Conservation (phyloP, 2,329 filamentous ascomycete genomes). For the Colletotrichum eleusines region DNA sequence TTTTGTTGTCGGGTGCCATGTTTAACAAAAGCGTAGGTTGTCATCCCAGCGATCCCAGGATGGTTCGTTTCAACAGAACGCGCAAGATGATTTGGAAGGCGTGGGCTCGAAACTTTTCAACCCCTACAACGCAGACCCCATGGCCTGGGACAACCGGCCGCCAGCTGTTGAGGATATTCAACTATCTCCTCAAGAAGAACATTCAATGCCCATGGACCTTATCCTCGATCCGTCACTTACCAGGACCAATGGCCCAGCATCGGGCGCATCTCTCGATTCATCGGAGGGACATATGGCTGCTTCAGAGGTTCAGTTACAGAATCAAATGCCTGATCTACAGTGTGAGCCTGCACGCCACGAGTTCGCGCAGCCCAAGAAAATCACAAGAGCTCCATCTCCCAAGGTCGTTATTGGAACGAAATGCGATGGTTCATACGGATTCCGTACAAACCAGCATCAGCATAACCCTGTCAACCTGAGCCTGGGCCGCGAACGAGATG, state of each 20-base stretch:
- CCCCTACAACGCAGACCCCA: neutral
- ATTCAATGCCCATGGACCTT: conserved; percentile 29
- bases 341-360: neutral
- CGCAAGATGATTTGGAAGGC: conserved; percentile 31
- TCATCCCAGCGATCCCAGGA: conserved; percentile 1
- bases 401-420: neutral
- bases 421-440: neutral
- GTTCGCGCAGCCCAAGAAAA: conserved; percentile 22
- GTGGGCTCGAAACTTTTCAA: conserved; percentile 32
- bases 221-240: conserved; percentile 29
- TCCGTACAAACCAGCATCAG: neutral
- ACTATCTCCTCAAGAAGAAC: conserved; percentile 26
- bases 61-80: neutral
- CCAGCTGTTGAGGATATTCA: conserved; percentile 22
- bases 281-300: neutral
- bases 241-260: neutral
- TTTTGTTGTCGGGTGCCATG: neutral
- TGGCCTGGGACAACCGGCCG: conserved; percentile 5
- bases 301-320: neutral
- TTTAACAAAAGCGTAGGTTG: neutral
- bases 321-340: neutral
- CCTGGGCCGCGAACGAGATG: neutral
- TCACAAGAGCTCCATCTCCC: conserved; percentile 24
- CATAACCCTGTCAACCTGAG: neutral
- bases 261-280: neutral